Base-by-base conservation (phyloP, 805 yeast species). In the Isabelozyma pseudorhagii region DNA sequence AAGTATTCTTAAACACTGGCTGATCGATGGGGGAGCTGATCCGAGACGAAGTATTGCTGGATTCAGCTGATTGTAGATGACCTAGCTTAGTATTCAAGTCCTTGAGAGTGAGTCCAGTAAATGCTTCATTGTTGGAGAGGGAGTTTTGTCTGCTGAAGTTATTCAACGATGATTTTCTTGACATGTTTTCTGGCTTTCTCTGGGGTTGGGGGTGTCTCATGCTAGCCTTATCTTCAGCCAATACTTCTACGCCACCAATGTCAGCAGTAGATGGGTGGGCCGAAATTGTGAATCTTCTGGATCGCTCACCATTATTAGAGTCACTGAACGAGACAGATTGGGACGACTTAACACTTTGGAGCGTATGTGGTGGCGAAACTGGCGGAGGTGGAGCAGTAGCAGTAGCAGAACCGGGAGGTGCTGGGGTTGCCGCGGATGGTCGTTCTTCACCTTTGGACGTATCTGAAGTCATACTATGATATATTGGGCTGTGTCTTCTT, bases 241-340 rank as follows among this genome's bases (percentile, higher is more conserved):
- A 46, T 27, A 29, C 48, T 21, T 15, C 8, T 14, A 14, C 43
- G 17, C 17, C 34, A 31, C 17, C 34, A 9, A 69, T 53, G 46
- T 63, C 69, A 8, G 60, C 65, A 8, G 68, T 50, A 31, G 75
- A 72, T 3, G 79, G 79, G 48, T 74, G 76, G 2, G 79, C 74
- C 7, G 72, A 64, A 18, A 74, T 74, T 8, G 78, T 72, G 56
- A 74, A 74, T 31, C 79, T 55, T 44, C 78, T 56, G 10, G 69
- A 57, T 41, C 71, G 60, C 42, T 74, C 79, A 46, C 62, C 69
- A 18, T 53, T 55, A 43, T 69, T 71, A 41, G 61, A 54, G 46
- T 69, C 75, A 27, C 68, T 64, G 49, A 74, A 74, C 5, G 74
- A 68, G 15, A 71, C 76, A 13, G 60, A 51, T 40, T 54, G 60